phyloP scores from a whole-genome alignment of 2,329 filamentous ascomycete genomes.

The Phoma sp. region DNA sequence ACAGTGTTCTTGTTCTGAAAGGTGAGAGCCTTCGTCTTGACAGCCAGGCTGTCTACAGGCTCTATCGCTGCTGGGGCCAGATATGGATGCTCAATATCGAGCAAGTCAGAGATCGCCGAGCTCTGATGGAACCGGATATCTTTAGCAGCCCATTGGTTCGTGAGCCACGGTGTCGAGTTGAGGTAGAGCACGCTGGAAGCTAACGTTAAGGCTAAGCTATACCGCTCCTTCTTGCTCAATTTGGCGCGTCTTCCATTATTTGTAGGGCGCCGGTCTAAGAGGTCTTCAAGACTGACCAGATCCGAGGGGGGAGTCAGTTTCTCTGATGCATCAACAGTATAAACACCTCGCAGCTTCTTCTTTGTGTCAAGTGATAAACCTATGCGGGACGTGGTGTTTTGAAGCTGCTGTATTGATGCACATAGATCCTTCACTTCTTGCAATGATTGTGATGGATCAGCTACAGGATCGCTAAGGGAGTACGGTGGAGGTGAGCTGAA shows the following conservation, averaged over 20 bases:
- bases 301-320: constrained; percentile 22
- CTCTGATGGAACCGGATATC: constrained; percentile 44
- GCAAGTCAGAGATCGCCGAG: constrained; percentile 18
- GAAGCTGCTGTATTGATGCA: constrained; percentile 40
- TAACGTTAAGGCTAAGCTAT: constrained; percentile 45
- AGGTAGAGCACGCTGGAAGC: constrained; percentile 47
- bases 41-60: background rate
- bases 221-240: constrained; percentile 45
- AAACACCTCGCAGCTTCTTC: constrained; percentile 39
- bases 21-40: constrained; percentile 6
- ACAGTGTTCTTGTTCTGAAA: constrained; percentile 46
- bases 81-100: constrained; percentile 45
- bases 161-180: constrained; percentile 47
- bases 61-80: constrained; percentile 26
- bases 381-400: constrained; percentile 35
- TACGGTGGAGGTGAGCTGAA: constrained; percentile 45
- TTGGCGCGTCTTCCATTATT: constrained; percentile 36
- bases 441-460: constrained; percentile 14
- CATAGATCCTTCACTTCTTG: constrained; percentile 47
- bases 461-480: constrained; percentile 31
- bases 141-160: constrained; percentile 41
- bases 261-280: constrained; percentile 35
- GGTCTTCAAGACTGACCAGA: constrained; percentile 40
- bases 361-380: constrained; percentile 44
- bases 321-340: constrained; percentile 28